Percentiles rank a stretch among this genome's conserved stretches.
Evolutionary conservation across 2,329 filamentous ascomycete genomes (phyloP).

Genomic region (Fusarium proliferatum): DNA sequence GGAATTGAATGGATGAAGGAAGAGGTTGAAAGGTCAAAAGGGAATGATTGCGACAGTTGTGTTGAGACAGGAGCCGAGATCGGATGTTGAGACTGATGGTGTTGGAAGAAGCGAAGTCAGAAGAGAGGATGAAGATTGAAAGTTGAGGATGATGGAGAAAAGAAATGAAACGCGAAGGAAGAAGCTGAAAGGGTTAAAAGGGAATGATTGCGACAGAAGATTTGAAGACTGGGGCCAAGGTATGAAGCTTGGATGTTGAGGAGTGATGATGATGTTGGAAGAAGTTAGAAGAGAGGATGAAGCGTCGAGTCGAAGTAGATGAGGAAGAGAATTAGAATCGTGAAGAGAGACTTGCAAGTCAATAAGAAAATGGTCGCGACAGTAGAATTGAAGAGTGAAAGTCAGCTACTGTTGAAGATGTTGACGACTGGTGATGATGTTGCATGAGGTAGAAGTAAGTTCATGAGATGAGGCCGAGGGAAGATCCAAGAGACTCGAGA

Average conservation of each 20-base stretch:
- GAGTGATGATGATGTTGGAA: not conserved
- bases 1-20: not conserved
- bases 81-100: not conserved
- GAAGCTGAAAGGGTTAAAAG: rapidly evolving
- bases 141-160: too few species aligned
- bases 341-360: rapidly evolving
- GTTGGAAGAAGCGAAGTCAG: not conserved
- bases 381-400: not conserved
- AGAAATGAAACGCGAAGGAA: too few species aligned
- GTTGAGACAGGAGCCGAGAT: not conserved
- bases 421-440: not conserved
- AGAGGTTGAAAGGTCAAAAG: rapidly evolving
- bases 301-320: not conserved
- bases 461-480: too few species aligned
- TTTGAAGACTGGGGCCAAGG: not conserved
- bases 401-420: not conserved
- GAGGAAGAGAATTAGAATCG: not conserved
- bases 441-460: too few species aligned
- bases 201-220: rapidly evolving
- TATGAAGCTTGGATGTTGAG: not conserved
- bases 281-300: not conserved
- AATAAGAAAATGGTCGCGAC: rapidly evolving
- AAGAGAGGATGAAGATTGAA: not conserved
- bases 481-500: not conserved
- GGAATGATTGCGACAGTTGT: rapidly evolving